Evolutionary conservation across 306 rosid species (phyloP).

Genomic region (Abrus precatorius): DNA sequence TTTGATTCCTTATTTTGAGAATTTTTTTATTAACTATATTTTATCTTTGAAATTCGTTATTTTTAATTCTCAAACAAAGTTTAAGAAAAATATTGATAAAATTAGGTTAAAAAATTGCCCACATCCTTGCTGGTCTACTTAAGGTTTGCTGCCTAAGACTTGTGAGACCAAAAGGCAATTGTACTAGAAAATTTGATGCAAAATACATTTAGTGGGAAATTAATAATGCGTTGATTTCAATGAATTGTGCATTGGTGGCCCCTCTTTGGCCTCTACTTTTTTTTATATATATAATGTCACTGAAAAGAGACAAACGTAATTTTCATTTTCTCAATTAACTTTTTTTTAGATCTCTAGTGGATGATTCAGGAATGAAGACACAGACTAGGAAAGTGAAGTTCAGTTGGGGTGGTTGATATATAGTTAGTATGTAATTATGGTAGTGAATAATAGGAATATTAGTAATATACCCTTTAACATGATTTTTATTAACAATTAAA

Average conservation of each 20-base stretch:
- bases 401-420: neutral
- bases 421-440: neutral
- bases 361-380: neutral
- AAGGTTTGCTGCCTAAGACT: neutral
- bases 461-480: too few species aligned
- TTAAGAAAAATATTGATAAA: too few species aligned
- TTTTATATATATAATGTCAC: too few species aligned
- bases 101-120: too few species aligned
- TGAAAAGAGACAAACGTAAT: neutral
- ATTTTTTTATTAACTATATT: too few species aligned
- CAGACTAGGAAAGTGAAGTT: neutral
- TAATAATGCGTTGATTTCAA: constrained; percentile 3
- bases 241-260: constrained; percentile 28
- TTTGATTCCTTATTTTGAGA: too few species aligned
- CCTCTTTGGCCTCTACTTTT: neutral
- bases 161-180: neutral
- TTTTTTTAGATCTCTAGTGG: constrained; percentile 11
- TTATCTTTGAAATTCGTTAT: too few species aligned
- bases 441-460: neutral
- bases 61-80: too few species aligned
- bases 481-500: too few species aligned
- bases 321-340: constrained; percentile 13
- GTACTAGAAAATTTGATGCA: neutral
- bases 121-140: too few species aligned
- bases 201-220: constrained; percentile 21